Evolutionary conservation across 441 rosid genomes (phyloP), one percentile per base, ranked within the genome.

Genomic region (Euphorbia corollata): DNA sequence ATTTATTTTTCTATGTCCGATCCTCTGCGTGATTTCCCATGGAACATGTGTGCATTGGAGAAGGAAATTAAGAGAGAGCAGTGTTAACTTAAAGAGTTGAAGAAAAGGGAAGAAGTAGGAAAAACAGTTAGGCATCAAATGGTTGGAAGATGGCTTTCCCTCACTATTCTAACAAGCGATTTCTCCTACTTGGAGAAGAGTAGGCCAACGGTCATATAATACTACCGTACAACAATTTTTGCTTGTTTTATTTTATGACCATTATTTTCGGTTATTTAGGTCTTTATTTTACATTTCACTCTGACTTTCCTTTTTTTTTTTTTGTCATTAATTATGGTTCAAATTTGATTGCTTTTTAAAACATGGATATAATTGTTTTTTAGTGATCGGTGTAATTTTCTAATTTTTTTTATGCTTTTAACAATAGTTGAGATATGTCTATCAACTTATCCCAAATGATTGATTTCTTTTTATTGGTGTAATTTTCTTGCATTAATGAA

Each of bases 161-260:
- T 39, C 65, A 16, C 72, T 75, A 68, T 72, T 74, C 56, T 32
- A 62, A 45, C 65, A 77, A 80, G 76, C 78, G 64, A 77, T 73
- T 68, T 65, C 77, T 79, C 81, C 77, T 64, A 77, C 75, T 60
- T 71, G 65, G 78, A 75, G 76, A 68, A 72, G 72, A 80, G 81
- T 82, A 82, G 82, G 83, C 83, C 86, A 82, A 78, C 82, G 73
- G 81, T 82, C 81, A 75, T 5, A 36, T 36, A 5, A 75, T 64
- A 67, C 54, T 59, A 63, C 54, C 60, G 70, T 13, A 1, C 9
- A 3, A 8, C 64, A 54, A 67, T 67, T 34, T 43, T 27, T 43
- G 30, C 15, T 16, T 50, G n/a, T 59, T 16, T 39, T 22, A 56
- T 45, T 16, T 39, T 22, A 56, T 45, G 12, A 41, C 47, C 13